Percentiles rank a stretch among this genome's conserved stretches.
phyloP scores from a whole-genome alignment of 305 asterid species.

The Andrographis paniculata region DNA sequence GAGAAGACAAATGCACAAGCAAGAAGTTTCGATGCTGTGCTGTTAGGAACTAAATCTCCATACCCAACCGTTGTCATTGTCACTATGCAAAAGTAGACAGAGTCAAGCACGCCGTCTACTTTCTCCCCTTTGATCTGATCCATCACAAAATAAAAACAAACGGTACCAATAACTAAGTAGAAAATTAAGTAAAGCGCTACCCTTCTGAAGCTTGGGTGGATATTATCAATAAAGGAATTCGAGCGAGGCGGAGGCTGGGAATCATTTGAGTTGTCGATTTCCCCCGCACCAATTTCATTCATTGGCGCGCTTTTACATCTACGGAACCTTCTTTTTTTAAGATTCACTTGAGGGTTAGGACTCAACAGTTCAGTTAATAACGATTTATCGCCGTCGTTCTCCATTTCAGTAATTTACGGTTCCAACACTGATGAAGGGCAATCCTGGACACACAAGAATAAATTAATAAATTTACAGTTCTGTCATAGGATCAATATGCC shows the following conservation, averaged over 20 bases:
- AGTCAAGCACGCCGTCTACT: conserved; percentile 58
- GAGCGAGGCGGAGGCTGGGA: conserved; percentile 20
- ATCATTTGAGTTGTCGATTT: conserved; percentile 24
- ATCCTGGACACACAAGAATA: no score
- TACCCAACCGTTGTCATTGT: conserved; percentile 97
- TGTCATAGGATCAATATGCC: no score
- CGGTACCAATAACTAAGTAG: conserved; percentile 51
- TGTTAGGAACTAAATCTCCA: conserved; percentile 86
- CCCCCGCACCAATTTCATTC: conserved; percentile 37
- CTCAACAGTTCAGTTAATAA: conserved; percentile 20
- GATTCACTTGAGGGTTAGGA: conserved; percentile 16
- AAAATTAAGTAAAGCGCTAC: conserved; percentile 37
- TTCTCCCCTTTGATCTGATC: conserved; percentile 57
- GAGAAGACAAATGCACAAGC: conserved; percentile 85
- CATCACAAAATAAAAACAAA: conserved; percentile 53
- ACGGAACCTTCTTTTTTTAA: conserved; percentile 44
- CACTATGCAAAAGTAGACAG: conserved; percentile 84
- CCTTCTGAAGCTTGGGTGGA: conserved; percentile 46
- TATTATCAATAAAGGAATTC: conserved; percentile 28
- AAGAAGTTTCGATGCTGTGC: conserved; percentile 53
- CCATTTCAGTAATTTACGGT: conserved; percentile 23
- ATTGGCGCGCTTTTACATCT: conserved; percentile 73
- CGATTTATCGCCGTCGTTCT: conserved; percentile 19
- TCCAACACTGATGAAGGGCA: no score
- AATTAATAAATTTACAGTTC: no score